These are phyloP conservation scores for Przewalskia tangutica DNA, from an alignment of 257 asterid genomes.

Conservation along the genomic window DNA sequence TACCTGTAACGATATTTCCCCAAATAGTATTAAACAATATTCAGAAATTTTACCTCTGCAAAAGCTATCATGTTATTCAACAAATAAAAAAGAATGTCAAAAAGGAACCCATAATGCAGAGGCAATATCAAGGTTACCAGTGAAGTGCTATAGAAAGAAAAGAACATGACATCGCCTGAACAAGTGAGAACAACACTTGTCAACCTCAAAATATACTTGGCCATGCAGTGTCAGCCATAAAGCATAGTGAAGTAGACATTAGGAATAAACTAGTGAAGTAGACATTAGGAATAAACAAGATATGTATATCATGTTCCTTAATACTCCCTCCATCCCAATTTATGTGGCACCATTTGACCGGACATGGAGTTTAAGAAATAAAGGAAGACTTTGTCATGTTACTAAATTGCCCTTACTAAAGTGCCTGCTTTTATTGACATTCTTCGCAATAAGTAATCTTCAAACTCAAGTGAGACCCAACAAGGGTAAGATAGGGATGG, in stretches of 20 bases:
- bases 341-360: no score
- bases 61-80: neutral
- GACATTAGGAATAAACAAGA: neutral
- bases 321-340: no score
- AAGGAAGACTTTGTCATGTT: no score
- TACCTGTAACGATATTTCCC: conserved; percentile 38
- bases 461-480: no score
- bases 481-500: no score
- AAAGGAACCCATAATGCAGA: neutral
- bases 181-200: neutral
- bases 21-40: neutral
- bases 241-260: neutral
- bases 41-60: neutral
- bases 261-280: neutral
- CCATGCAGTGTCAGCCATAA: neutral
- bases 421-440: no score
- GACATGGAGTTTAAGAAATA: no score
- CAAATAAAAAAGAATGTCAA: neutral
- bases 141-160: neutral
- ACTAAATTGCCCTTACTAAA: no score
- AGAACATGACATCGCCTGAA: neutral
- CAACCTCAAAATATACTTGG: neutral
- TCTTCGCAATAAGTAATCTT: no score
- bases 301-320: neutral
- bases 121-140: neutral